Evolutionary conservation across 495 filamentous ascomycete species (phyloP).

Genomic region (Penicillium herquei): DNA sequence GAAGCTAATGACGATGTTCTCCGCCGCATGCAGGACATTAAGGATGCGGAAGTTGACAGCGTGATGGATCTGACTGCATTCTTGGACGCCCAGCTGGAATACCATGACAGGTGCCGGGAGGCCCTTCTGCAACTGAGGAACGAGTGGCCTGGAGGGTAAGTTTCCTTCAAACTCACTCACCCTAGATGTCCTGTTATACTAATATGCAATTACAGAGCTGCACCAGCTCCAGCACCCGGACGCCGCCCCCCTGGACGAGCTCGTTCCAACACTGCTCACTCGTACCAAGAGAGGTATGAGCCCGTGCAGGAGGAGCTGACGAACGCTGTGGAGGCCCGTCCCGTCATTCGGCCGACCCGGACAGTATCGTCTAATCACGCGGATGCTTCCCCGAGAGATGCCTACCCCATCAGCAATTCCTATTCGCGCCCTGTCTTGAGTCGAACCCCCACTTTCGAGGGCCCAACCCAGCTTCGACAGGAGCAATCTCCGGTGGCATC

Average conservation of each 20-base stretch:
- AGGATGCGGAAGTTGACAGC: constrained; percentile 84
- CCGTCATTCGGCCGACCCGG: constrained; percentile 60
- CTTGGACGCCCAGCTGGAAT: constrained; percentile 86
- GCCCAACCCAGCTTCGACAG: constrained; percentile 52
- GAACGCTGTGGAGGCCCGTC: constrained; percentile 45
- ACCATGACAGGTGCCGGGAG: constrained; percentile 87
- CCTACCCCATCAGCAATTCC: constrained; percentile 22
- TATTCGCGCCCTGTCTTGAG: constrained; percentile 42
- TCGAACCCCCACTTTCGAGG: constrained; percentile 57
- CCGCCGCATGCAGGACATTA: constrained; percentile 94
- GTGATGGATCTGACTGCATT: constrained; percentile 78
- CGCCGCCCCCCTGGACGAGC: constrained; percentile 46
- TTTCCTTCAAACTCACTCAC: constrained; percentile 1
- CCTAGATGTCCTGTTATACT: constrained; percentile 12
- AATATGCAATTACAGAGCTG: constrained; percentile 23
- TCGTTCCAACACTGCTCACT: constrained; percentile 61
- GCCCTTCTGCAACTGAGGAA: constrained; percentile 63
- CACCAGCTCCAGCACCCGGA: constrained; percentile 24
- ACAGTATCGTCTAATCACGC: constrained; percentile 32
- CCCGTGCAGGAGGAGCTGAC: constrained; percentile 55
- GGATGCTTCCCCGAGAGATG: constrained; percentile 36
- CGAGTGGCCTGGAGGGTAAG: constrained; percentile 66
- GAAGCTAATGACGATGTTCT: constrained; percentile 92
- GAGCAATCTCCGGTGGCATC: constrained; percentile 44
- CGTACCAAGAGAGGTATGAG: constrained; percentile 57